phyloP scores from a whole-genome alignment of 805 yeast genomes.

The Hermanozyma aechmeae region DNA sequence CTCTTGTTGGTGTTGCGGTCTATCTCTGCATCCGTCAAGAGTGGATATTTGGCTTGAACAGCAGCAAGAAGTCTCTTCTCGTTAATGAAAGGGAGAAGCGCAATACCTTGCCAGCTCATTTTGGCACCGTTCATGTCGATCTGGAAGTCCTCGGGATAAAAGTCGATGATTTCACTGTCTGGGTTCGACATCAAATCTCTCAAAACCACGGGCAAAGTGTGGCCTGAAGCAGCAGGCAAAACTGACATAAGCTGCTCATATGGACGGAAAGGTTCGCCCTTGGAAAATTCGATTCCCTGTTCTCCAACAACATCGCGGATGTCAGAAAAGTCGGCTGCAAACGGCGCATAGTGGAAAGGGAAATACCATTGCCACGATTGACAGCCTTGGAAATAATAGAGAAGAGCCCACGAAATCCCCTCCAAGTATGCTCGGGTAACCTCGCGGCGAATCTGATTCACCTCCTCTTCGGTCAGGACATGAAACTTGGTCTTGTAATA shows the following conservation, averaged over 20 bases:
- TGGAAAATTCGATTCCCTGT: constrained; percentile 44
- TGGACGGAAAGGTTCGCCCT: constrained; percentile 79
- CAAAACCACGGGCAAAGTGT: constrained; percentile 73
- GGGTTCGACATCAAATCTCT: constrained; percentile 73
- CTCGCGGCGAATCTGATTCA: constrained; percentile 42
- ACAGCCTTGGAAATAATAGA: constrained; percentile 94
- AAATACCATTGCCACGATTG: constrained; percentile 98
- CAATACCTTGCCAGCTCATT: constrained; percentile 93
- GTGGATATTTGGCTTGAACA: constrained; percentile 55
- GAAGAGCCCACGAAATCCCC: constrained; percentile 94
- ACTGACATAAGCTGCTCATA: constrained; percentile 94
- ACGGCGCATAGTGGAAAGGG: constrained; percentile 97
- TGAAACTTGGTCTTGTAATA: constrained; percentile 75
- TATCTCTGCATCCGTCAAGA: constrained; percentile 57
- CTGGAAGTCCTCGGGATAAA: constrained; percentile 80
- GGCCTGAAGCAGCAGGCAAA: constrained; percentile 87
- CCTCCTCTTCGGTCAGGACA: constrained; percentile 42
- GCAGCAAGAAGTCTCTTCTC: constrained; percentile 61
- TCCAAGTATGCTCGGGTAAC: constrained; percentile 74
- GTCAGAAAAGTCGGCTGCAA: constrained; percentile 76
- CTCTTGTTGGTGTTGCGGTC: constrained; percentile 62
- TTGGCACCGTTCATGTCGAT: constrained; percentile 95
- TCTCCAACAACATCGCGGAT: constrained; percentile 36
- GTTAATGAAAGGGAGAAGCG: constrained; percentile 83
- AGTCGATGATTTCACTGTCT: constrained; percentile 78